These are phyloP conservation scores for Candida coleopterorum DNA, from an alignment of 805 yeast genomes.

Conservation along the genomic window DNA sequence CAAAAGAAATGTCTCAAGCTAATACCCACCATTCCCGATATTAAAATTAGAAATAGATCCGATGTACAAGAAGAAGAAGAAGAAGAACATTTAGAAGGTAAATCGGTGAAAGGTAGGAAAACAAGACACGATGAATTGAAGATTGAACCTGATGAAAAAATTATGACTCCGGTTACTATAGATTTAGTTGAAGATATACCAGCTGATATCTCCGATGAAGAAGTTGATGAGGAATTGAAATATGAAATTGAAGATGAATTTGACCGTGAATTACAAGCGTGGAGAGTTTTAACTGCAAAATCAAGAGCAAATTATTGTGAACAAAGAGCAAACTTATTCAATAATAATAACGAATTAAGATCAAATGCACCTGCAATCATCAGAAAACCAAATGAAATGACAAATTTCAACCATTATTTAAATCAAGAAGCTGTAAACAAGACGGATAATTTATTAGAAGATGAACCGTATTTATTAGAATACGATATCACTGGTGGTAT, in stretches of 20 bases:
- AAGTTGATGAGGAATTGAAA: slow-evolving; percentile 13
- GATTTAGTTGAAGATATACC: slow-evolving; percentile 13
- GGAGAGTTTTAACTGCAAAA: slow-evolving; percentile 81
- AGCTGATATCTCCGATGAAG: slow-evolving; percentile 17
- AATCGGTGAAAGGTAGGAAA: slow-evolving; percentile 39
- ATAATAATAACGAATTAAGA: slow-evolving; percentile 52
- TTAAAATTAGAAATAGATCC: slow-evolving; percentile 64
- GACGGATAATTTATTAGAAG: slow-evolving; percentile 43
- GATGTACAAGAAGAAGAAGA: slow-evolving; percentile 66
- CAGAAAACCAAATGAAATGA: slow-evolving; percentile 66
- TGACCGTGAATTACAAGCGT: slow-evolving; percentile 75
- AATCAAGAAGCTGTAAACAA: slow-evolving; percentile 38
- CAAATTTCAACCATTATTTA: slow-evolving; percentile 46
- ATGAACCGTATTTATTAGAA: slow-evolving; percentile 66
- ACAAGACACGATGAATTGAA: slow-evolving; percentile 31
- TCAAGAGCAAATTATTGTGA: slow-evolving; percentile 72
- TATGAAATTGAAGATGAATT: slow-evolving; percentile 59
- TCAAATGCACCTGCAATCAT: slow-evolving; percentile 65
- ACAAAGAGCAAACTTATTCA: slow-evolving; percentile 62
- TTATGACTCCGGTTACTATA: slow-evolving; percentile 10
- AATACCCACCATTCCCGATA: slow-evolving; percentile 85
- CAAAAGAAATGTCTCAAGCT: slow-evolving; percentile 77
- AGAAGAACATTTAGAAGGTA: slow-evolving; percentile 21
- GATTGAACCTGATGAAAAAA: slow-evolving; percentile 26
- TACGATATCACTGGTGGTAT: slow-evolving; percentile 80